Conservation (phyloP, 352 stramenopile species). For the Nothophytophthora sp. region DNA sequence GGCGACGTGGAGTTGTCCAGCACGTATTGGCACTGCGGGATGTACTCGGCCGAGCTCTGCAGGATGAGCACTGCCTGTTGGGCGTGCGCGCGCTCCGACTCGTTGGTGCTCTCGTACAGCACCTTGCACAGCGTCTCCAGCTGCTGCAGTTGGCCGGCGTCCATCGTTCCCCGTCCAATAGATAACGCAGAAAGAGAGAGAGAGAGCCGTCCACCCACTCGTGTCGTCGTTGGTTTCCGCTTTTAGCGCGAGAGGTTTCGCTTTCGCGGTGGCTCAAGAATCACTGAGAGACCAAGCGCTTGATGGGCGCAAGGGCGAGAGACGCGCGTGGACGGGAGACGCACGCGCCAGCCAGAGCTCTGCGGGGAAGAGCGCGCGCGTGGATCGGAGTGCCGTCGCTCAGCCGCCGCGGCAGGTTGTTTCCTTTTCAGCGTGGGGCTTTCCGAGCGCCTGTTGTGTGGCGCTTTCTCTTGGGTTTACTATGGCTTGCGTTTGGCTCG, state of each 20-base stretch:
- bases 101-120: conserved; percentile 80
- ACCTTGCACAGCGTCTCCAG: conserved; percentile 80
- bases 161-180: conserved; percentile 37
- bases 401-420: no score
- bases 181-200: background rate
- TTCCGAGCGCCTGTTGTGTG: conserved; percentile 12
- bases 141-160: conserved; percentile 75
- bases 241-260: conserved; percentile 11
- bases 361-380: no score
- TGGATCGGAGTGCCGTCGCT: no score
- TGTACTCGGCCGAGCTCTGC: conserved; percentile 95
- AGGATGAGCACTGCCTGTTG: conserved; percentile 86
- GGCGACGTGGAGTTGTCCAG: conserved; percentile 95
- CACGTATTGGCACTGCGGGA: conserved; percentile 99
- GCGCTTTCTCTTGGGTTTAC: conserved; percentile 7
- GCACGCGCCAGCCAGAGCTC: no score
- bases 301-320: background rate
- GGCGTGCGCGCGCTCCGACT: conserved; percentile 68
- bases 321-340: no score
- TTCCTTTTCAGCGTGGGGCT: conserved; percentile 15
- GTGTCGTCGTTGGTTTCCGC: conserved; percentile 3
- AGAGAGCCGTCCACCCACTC: background rate
- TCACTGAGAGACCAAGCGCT: no score
- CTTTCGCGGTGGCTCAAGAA: no score
- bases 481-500: conserved; percentile 16